Conservation (phyloP, 2,329 filamentous ascomycete genomes). For the Shiraia sp. region DNA sequence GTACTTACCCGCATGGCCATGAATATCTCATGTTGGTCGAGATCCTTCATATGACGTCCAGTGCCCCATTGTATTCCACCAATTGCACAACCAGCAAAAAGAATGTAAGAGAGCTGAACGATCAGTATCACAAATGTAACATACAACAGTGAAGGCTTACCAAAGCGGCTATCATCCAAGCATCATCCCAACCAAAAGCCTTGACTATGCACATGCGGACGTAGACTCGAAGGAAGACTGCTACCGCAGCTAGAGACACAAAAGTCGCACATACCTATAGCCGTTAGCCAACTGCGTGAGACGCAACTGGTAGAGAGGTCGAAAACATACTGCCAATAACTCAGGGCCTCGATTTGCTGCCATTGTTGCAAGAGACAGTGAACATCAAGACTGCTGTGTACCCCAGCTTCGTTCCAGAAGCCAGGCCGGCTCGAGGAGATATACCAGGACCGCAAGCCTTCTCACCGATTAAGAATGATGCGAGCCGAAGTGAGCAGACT, state of each 20-base stretch:
- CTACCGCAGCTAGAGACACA: slow-evolving; percentile 45
- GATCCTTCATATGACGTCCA: slow-evolving; percentile 33
- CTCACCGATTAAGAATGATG: too few relatives aligned
- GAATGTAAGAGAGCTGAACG: slow-evolving; percentile 26
- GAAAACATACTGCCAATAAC: slow-evolving; percentile 33
- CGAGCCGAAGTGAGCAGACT: background rate
- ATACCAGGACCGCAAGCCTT: slow-evolving; percentile 14
- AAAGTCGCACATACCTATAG: slow-evolving; percentile 41
- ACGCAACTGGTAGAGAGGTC: background rate
- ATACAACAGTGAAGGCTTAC: slow-evolving; percentile 9
- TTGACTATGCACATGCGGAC: slow-evolving; percentile 47
- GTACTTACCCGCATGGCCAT: slow-evolving; percentile 34
- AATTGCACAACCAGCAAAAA: slow-evolving; percentile 38
- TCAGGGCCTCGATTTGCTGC: slow-evolving; percentile 35
- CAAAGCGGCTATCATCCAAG: slow-evolving; percentile 36
- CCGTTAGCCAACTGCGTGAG: slow-evolving; percentile 7
- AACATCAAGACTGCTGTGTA: slow-evolving; percentile 17
- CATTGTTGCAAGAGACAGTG: slow-evolving; percentile 19
- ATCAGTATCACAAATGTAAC: slow-evolving; percentile 3
- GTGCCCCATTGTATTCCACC: slow-evolving; percentile 38
- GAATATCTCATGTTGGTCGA: slow-evolving; percentile 25
- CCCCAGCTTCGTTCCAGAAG: slow-evolving; percentile 9
- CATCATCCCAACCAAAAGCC: slow-evolving; percentile 43
- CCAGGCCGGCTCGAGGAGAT: slow-evolving; percentile 17
- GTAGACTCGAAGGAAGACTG: slow-evolving; percentile 46